phyloP scores from a whole-genome alignment of 116 monocot species.

The Trichopus zeylanicus region DNA sequence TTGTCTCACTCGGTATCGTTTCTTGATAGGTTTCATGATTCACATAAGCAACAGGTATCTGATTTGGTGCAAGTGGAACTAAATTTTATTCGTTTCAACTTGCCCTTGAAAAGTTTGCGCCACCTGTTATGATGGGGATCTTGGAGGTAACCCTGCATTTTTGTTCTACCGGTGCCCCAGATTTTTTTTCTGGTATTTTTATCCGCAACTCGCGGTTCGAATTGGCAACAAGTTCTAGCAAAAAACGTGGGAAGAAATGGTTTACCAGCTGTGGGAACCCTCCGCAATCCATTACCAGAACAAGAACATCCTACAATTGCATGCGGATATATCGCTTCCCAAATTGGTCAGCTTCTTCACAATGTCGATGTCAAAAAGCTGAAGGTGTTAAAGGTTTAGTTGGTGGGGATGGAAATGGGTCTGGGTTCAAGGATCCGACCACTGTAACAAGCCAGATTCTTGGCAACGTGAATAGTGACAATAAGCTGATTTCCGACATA shows the following conservation, averaged over 20 bases:
- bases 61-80: too few species aligned
- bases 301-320: conserved; percentile 6
- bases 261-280: conserved; percentile 1
- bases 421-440: conserved; percentile 27
- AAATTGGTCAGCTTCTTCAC: conserved; percentile 1
- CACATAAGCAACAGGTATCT: too few species aligned
- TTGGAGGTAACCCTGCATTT: conserved; percentile 22
- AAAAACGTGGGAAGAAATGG: conserved; percentile 19
- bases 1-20: background rate
- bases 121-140: conserved; percentile 25
- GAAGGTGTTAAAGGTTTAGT: conserved; percentile 22
- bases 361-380: conserved; percentile 24
- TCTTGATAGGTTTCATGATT: background rate
- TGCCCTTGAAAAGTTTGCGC: too few species aligned
- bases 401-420: conserved; percentile 31
- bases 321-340: conserved; percentile 1
- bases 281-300: conserved; percentile 1
- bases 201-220: conserved; percentile 12
- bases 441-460: conserved; percentile 27
- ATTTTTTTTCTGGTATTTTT: conserved; percentile 16
- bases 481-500: conserved; percentile 11
- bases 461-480: conserved; percentile 19
- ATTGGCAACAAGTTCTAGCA: background rate
- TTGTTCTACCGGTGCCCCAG: conserved; percentile 9
- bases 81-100: too few species aligned